Conservation (phyloP, 495 filamentous ascomycete genomes). For the Alectoria sarmentosa region DNA sequence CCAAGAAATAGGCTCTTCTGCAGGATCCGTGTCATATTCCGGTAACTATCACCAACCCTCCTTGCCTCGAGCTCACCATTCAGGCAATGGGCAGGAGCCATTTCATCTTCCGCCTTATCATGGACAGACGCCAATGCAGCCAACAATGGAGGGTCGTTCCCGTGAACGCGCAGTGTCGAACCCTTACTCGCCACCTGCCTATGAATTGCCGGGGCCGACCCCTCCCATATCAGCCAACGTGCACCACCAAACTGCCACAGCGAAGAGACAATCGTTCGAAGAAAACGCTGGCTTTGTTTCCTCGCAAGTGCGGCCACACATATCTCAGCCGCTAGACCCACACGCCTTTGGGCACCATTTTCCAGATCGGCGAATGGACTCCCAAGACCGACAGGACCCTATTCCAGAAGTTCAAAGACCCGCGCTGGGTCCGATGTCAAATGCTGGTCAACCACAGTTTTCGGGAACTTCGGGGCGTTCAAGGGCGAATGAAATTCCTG, state of each 20-base stretch:
- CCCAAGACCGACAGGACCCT: neutral
- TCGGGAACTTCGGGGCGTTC: neutral
- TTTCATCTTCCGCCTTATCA: neutral
- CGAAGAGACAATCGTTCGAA: neutral
- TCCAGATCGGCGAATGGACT: neutral
- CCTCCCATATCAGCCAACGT: neutral
- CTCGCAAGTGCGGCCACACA: neutral
- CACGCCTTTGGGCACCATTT: neutral
- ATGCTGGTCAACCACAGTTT: neutral
- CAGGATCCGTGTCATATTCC: neutral
- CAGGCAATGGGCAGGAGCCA: neutral
- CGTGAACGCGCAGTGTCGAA: neutral
- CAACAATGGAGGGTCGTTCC: neutral
- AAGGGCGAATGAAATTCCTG: neutral
- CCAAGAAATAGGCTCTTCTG: neutral
- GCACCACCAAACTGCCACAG: neutral
- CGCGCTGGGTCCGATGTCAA: constrained; percentile 8
- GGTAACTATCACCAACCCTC: neutral
- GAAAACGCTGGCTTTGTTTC: neutral
- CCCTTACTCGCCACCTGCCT: neutral
- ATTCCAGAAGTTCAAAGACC: neutral
- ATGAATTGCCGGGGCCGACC: neutral
- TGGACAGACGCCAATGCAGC: neutral
- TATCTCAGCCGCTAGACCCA: neutral
- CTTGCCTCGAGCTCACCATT: neutral